A percentile compares a stretch with the other conserved stretches of the same genome.
Evolutionary conservation across 2,329 filamentous ascomycete genomes (phyloP).

Genomic region (Aspergillus novoparasiticus): DNA sequence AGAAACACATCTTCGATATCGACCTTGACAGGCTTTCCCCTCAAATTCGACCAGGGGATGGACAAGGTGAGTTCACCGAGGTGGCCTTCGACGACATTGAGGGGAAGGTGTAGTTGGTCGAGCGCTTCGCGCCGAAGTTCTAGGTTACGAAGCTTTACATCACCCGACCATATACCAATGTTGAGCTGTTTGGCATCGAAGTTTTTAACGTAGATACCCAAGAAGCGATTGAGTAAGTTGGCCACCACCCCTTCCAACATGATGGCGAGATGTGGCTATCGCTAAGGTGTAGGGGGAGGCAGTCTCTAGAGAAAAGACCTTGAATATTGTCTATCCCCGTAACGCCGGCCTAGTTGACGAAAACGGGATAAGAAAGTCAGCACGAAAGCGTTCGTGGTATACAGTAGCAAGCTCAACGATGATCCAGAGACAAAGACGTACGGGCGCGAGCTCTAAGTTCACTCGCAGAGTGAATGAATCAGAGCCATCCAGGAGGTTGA

Average conservation of each 20-base stretch:
- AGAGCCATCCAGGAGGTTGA: conserved; percentile 33
- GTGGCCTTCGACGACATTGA: conserved; percentile 96
- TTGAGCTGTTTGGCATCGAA: conserved; percentile 98
- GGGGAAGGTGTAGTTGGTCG: conserved; percentile 92
- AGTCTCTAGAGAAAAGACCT: not conserved
- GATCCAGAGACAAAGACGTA: conserved; percentile 2
- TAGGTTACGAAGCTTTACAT: conserved; percentile 91
- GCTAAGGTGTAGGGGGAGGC: conserved; percentile 65
- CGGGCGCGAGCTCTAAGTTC: conserved; percentile 24
- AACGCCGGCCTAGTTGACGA: conserved; percentile 11
- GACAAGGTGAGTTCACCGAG: conserved; percentile 87
- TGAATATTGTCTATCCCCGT: conserved; percentile 2
- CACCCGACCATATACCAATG: conserved; percentile 97
- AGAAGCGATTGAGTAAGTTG: conserved; percentile 95
- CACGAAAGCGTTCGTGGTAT: conserved; percentile 6
- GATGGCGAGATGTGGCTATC: conserved; percentile 63
- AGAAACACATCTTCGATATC: conserved; percentile 97
- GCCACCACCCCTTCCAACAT: conserved; percentile 98
- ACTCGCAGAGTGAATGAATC: conserved; percentile 22
- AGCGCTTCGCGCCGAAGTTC: conserved; percentile 92
- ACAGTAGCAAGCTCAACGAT: conserved; percentile 3
- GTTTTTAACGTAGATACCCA: conserved; percentile 99
- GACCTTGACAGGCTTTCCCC: conserved; percentile 91
- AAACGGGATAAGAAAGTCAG: conserved; percentile 12
- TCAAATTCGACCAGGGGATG: conserved; percentile 96